Evolutionary conservation across 331 rosid species (phyloP), one percentile per base, ranked within the genome.

Genomic region (Cydonia oblonga): DNA sequence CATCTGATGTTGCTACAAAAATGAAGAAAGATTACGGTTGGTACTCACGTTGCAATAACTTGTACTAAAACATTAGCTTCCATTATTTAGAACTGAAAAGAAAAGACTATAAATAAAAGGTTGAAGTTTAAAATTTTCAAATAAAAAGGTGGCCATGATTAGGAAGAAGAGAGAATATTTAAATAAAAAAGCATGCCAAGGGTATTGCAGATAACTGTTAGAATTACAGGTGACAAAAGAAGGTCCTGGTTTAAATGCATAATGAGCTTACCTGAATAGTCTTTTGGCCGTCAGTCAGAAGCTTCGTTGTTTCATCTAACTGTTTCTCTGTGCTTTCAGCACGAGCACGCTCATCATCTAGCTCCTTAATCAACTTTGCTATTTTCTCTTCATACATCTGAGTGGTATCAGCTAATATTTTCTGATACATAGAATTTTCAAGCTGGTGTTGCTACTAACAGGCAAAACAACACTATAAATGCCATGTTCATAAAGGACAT

Each of bases 341-440:
- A 30, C 40, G 67, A 68, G 79, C 65, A 62, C 54, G 82, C 77
- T 81, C 85, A 52, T 76, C 87, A 69, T 84, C 86, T 32, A 78
- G 75, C 78, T 82, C 79, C 74, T 82, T 81, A 66, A 75, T 68
- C 75, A 88, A 75, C 70, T 82, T 85, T 20, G 85, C 74, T 61
- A 88, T 82, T 74, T 84, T 88, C 75, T 79, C 78, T 85, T 88
- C 93, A 40, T 86, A 86, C 89, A 82, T 84, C 79, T 86, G 89
- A 69, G 93, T 84, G 69, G 87, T 88, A 74, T 88, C 90, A 58
- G 87, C 93, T 76, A 88, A 77, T 64, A 82, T 76, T 79, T 82
- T 81, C 78, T 88, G 87, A 75, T 84, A 80, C 1, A 83, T 68
- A 51, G 85, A 80, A 80, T 78, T 86, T 75, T 88, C 89, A 61